Base-by-base conservation (phyloP, 768 basidiomycete species). In the Agrocybe praecox region DNA sequence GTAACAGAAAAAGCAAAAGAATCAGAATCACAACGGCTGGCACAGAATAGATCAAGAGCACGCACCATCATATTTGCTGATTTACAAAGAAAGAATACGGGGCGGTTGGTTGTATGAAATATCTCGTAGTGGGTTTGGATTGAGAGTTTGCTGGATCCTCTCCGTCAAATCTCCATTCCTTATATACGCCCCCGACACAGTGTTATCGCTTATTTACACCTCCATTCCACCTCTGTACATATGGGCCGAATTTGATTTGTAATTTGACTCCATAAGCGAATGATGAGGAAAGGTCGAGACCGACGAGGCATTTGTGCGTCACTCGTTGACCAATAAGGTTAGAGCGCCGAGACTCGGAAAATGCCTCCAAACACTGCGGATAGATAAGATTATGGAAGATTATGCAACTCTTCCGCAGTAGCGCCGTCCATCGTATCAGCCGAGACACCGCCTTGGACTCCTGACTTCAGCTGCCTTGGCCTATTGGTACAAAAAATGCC, bases 261-360 rank as follows among this genome's bases (percentile, higher is more conserved):
- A 17, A 42, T 26, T 40, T 40, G 34, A 21, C 22, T 47, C 46
- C 51, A 18, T 45, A 42, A 48, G 10, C n/a, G n/a, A n/a, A n/a
- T n/a, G n/a, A n/a, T n/a, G n/a, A n/a, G 44, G 17, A 49, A 51
- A 15, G 34, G 21, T 46, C 18, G 17, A 29, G 24, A 19, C 22
- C 4, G 42, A 29, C 43, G 57, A 58, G 57, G 57, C 52, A 58
- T 54, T 58, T 58, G 32, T 54, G 57, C 57, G 57, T 46, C 29
- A 54, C 57, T 4, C 26, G 26, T 4, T 29, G 9, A 29, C 26
- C 26, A 29, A 29, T 29, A 9, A 29, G 9, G 9, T 29, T 29
- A 9, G 9, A 29, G 26, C 26, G 26, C 26, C 26, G 9, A 29
- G 26, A 29, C 26, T n/a, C n/a, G n/a, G n/a, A 29, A 29, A 29